phyloP scores from a whole-genome alignment of 2,329 filamentous ascomycete species.

The Sporothrix protearum region DNA sequence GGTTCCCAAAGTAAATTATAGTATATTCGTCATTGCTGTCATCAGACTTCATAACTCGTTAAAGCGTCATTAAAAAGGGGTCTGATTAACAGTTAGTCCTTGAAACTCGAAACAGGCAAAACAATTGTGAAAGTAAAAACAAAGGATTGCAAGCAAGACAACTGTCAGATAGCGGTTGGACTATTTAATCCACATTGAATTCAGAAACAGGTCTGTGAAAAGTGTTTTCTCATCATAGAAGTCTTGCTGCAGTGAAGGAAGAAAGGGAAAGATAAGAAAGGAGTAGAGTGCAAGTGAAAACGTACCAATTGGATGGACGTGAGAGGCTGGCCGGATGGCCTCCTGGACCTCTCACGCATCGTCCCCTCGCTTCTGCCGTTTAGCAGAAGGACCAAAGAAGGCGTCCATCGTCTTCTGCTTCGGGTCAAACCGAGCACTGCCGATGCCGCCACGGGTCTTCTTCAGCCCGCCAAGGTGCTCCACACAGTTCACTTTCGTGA shows the following conservation, averaged over 20 bases:
- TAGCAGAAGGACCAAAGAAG: conserved; percentile 59
- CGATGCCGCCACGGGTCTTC: conserved; percentile 77
- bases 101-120: background rate
- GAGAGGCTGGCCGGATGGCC: background rate
- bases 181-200: conserved; percentile 68
- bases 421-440: conserved; percentile 70
- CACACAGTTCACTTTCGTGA: conserved; percentile 64
- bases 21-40: background rate
- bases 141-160: conserved; percentile 12
- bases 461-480: conserved; percentile 71
- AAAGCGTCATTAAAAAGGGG: background rate
- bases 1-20: too few species aligned
- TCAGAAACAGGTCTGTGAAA: conserved; percentile 87
- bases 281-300: conserved; percentile 23
- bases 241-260: conserved; percentile 18
- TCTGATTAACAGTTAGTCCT: conserved; percentile 20
- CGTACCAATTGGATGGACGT: conserved; percentile 39
- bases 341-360: conserved; percentile 26
- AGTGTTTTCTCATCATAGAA: conserved; percentile 66
- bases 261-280: conserved; percentile 26
- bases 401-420: conserved; percentile 71
- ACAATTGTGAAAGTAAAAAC: background rate
- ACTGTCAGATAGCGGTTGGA: conserved; percentile 78
- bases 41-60: background rate
- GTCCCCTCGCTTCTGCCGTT: conserved; percentile 45